Base-by-base conservation (phyloP, 2,329 filamentous ascomycete genomes). In the Ophiostoma novo-ulmi region DNA sequence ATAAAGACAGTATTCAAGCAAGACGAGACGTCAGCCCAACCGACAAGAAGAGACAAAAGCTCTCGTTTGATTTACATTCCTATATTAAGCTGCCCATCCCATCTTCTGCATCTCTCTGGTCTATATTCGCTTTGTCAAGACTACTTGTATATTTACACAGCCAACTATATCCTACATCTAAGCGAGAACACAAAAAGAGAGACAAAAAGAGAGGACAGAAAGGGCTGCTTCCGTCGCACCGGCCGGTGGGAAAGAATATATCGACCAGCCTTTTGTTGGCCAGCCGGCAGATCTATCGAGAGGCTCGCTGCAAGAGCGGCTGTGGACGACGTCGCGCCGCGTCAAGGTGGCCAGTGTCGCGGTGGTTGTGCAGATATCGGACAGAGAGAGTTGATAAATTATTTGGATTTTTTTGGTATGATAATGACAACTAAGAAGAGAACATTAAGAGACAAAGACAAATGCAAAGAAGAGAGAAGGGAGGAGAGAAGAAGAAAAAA, bases 261-360 rank as follows among this genome's bases (percentile, higher is more conserved):
- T 82, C 84, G 0, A 79, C 80, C 1, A 76, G 76, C 3, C 75
- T 85, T 5, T 79, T 85, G 2, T 72, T 70, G 5, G 73, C 78
- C 31, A 81, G 78, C 73, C 77, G 76, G 36, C 80, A 82, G 70
- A 74, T 84, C 26, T 84, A 84, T 75, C 41, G 74, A 69, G 83
- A 85, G 73, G 77, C 79, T 26, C 52, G n/a, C 2, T 58, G 10
- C n/a, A 58, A n/a, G n/a, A 22, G 52, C 52, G 52, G 52, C 52
- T 58, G 52, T n/a, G 26, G n/a, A n/a, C n/a, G 52, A 5, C 11
- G 52, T 13, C n/a, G 52, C 39, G 39, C 10, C 52, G 52, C 8
- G 52, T 26, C 52, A 22, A 11, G n/a, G 52, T 58, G 3, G 52
- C 26, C 52, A 58, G 26, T 58, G 52, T 26, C n/a, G 52, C 7